These are phyloP conservation scores for Chenopodium suecicum DNA, from an alignment of 148 eudicot species.

Conservation along the genomic window DNA sequence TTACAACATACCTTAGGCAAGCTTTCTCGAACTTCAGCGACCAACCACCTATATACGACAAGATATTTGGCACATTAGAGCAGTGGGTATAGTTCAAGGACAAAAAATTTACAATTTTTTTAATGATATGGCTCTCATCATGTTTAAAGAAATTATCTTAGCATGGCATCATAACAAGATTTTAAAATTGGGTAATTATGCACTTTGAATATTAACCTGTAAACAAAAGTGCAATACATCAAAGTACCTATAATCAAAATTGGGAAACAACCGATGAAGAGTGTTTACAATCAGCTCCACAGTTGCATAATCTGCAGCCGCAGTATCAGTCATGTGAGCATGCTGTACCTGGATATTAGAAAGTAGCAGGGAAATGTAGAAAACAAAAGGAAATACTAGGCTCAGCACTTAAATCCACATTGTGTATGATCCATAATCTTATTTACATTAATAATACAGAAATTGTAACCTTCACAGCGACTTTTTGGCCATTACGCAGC, in stretches of 20 bases:
- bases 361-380: slow-evolving; percentile 14
- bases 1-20: slow-evolving; percentile 68
- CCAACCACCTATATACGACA: slow-evolving; percentile 70
- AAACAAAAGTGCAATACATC: neutral
- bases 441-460: slow-evolving; percentile 14
- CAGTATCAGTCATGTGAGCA: slow-evolving; percentile 97
- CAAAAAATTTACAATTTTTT: too few relatives aligned
- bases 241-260: slow-evolving; percentile 88
- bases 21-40: slow-evolving; percentile 87
- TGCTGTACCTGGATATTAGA: slow-evolving; percentile 78
- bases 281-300: slow-evolving; percentile 85
- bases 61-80: slow-evolving; percentile 22
- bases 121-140: neutral
- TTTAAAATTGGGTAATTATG: neutral
- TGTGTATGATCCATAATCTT: slow-evolving; percentile 7
- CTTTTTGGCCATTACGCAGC: slow-evolving; percentile 76
- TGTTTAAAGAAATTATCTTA: neutral
- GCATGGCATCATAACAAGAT: neutral
- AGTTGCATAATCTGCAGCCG: slow-evolving; percentile 97
- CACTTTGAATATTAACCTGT: neutral
- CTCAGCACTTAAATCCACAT: slow-evolving; percentile 6
- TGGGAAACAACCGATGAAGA: slow-evolving; percentile 72
- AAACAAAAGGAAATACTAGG: neutral
- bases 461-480: slow-evolving; percentile 88
- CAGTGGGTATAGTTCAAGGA: neutral